These are phyloP conservation scores for Glebionis coronaria DNA, from an alignment of 129 eudicot genomes.

Conservation along the genomic window DNA sequence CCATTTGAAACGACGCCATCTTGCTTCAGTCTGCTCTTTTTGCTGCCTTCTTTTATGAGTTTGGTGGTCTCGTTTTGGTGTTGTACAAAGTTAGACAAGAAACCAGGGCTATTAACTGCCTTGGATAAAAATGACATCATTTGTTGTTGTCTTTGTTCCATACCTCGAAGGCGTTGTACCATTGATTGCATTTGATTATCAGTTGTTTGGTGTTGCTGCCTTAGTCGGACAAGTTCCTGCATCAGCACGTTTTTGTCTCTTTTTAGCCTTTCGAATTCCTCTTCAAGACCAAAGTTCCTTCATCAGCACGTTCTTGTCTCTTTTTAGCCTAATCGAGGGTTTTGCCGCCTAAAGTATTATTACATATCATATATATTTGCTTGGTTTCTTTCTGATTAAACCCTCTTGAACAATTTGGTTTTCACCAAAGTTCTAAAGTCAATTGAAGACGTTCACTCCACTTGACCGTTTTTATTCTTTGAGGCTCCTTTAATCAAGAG, in stretches of 20 bases:
- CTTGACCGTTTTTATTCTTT: too few relatives aligned
- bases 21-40: constrained; percentile 61
- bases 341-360: too few relatives aligned
- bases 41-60: constrained; percentile 36
- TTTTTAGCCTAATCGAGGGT: constrained; percentile 50
- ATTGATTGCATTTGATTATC: constrained; percentile 47
- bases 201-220: constrained; percentile 57
- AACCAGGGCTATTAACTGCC: constrained; percentile 59
- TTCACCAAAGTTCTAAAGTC: too few relatives aligned
- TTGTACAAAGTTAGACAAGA: constrained; percentile 53
- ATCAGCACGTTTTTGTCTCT: constrained; percentile 50
- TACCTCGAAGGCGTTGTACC: constrained; percentile 50
- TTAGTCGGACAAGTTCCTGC: constrained; percentile 56
- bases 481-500: too few relatives aligned
- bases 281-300: constrained; percentile 46
- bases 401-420: too few relatives aligned
- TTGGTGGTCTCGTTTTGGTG: constrained; percentile 23
- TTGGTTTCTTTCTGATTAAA: too few relatives aligned
- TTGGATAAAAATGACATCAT: constrained; percentile 64
- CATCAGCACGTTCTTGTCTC: constrained; percentile 54
- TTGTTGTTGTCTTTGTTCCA: constrained; percentile 64
- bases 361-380: too few relatives aligned
- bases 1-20: constrained; percentile 39
- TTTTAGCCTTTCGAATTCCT: constrained; percentile 51
- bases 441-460: too few relatives aligned